These are phyloP conservation scores for Phytophthora megakarya DNA, from an alignment of 352 stramenopile genomes.

Conservation along the genomic window DNA sequence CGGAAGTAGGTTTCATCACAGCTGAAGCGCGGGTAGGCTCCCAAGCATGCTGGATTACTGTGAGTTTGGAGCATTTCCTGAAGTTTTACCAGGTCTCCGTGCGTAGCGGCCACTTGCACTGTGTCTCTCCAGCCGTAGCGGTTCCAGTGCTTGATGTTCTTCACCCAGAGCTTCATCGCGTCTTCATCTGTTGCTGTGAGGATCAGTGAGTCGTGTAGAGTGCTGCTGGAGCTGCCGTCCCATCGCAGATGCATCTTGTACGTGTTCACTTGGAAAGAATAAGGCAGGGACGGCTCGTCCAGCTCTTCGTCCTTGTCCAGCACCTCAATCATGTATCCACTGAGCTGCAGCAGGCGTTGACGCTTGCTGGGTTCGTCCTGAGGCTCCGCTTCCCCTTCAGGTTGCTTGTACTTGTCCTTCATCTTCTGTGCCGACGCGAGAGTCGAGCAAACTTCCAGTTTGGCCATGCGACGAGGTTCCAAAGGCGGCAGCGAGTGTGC, in stretches of 20 bases:
- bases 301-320: conserved; percentile 51
- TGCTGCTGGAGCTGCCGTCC: conserved; percentile 39
- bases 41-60: conserved; percentile 1
- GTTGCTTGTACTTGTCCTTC: conserved; percentile 27
- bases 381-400: conserved; percentile 29
- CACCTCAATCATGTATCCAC: conserved; percentile 64
- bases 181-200: conserved; percentile 51
- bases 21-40: conserved; percentile 26
- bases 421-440: conserved; percentile 32
- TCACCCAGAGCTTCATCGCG: conserved; percentile 65
- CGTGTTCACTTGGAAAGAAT: conserved; percentile 74
- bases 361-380: conserved; percentile 17
- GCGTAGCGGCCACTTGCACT: conserved; percentile 42
- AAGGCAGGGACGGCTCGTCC: conserved; percentile 47
- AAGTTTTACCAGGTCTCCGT: conserved; percentile 45
- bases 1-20: conserved; percentile 31
- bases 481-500: conserved; percentile 46
- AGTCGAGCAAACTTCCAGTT: conserved; percentile 27
- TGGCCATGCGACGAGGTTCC: conserved; percentile 49
- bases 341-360: conserved; percentile 63
- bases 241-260: conserved; percentile 45
- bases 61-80: conserved; percentile 34
- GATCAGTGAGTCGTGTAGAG: conserved; percentile 52
- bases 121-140: conserved; percentile 74
- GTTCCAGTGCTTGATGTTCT: conserved; percentile 68